These are phyloP conservation scores for Penicillium sp. DNA, from an alignment of 2,329 filamentous ascomycete species.

Conservation along the genomic window DNA sequence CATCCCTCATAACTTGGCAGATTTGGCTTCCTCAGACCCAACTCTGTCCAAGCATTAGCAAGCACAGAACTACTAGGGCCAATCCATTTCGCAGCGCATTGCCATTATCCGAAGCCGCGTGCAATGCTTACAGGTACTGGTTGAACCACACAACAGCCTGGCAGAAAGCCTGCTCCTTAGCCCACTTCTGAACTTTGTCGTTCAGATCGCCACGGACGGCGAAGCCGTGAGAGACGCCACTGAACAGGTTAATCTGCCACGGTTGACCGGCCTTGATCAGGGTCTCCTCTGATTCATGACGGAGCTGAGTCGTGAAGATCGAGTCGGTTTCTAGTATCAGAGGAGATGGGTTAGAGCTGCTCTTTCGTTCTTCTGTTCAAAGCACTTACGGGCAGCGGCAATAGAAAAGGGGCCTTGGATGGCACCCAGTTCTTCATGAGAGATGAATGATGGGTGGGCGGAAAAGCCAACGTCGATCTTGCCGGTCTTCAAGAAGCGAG, in stretches of 20 bases:
- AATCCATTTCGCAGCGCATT: constrained; percentile 1
- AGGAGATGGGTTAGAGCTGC: no score
- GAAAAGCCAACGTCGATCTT: constrained; percentile 63
- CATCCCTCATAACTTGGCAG: constrained; percentile 14
- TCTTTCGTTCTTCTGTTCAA: no score
- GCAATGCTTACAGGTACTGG: constrained; percentile 45
- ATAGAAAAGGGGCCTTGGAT: constrained; percentile 66
- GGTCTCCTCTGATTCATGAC: constrained; percentile 60
- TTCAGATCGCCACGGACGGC: constrained; percentile 60
- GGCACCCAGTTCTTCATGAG: constrained; percentile 58
- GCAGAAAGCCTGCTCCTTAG: constrained; percentile 73
- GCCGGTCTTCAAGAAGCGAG: constrained; percentile 59
- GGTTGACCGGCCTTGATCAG: constrained; percentile 52
- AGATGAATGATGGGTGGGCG: constrained; percentile 72
- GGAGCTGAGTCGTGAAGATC: constrained; percentile 59
- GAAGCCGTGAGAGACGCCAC: constrained; percentile 68
- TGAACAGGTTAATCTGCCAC: constrained; percentile 74
- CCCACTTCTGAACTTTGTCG: constrained; percentile 56
- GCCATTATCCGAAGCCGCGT: not conserved
- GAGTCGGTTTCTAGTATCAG: constrained; percentile 51
- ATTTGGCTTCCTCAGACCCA: constrained; percentile 1
- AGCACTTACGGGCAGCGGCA: constrained; percentile 46
- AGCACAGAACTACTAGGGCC: not conserved
- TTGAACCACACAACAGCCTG: constrained; percentile 77
- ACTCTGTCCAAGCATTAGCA: constrained; percentile 2